A percentile compares a stretch with the other conserved stretches of the same genome.
Evolutionary conservation across 495 filamentous ascomycete genomes (phyloP).

Genomic region (Penicillium cinerascens): DNA sequence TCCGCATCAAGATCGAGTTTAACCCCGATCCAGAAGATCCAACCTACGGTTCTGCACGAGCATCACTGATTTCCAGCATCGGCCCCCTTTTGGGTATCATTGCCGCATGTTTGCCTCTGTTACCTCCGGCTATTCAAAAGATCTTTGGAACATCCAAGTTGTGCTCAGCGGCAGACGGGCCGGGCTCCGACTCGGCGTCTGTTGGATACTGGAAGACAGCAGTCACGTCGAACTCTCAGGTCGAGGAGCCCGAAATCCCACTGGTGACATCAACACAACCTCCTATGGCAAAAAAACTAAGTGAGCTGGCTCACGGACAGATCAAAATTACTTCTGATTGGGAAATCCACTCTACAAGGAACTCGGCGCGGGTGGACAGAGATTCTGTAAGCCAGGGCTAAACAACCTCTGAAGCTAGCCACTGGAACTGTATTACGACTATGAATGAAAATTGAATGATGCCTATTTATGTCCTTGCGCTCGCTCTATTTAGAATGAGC

Average conservation of each 20-base stretch:
- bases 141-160: conserved; percentile 2
- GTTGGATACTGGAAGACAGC: conserved; percentile 15
- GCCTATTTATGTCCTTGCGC: neutral
- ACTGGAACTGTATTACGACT: neutral
- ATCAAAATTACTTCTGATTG: conserved; percentile 28
- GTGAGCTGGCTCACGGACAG: conserved; percentile 19
- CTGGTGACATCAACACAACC: conserved; percentile 18
- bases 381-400: conserved; percentile 8
- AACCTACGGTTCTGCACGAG: conserved; percentile 13
- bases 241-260: conserved; percentile 21
- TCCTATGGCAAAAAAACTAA: conserved; percentile 17
- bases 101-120: conserved; percentile 15
- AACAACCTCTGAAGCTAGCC: neutral
- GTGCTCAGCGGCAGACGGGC: conserved; percentile 1
- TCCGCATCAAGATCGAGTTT: conserved; percentile 13
- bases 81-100: conserved; percentile 17
- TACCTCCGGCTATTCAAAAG: conserved; percentile 5
- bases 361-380: conserved; percentile 17
- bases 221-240: conserved; percentile 1
- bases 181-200: neutral
- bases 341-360: conserved; percentile 30
- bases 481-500: too few relatives aligned
- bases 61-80: conserved; percentile 16
- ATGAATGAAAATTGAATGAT: neutral
- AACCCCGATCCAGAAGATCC: conserved; percentile 7